A percentile compares a stretch with the other conserved stretches of the same genome.
These are phyloP conservation scores for Hansfordia pulvinata DNA, from an alignment of 2,329 filamentous ascomycete species.

Conservation along the genomic window DNA sequence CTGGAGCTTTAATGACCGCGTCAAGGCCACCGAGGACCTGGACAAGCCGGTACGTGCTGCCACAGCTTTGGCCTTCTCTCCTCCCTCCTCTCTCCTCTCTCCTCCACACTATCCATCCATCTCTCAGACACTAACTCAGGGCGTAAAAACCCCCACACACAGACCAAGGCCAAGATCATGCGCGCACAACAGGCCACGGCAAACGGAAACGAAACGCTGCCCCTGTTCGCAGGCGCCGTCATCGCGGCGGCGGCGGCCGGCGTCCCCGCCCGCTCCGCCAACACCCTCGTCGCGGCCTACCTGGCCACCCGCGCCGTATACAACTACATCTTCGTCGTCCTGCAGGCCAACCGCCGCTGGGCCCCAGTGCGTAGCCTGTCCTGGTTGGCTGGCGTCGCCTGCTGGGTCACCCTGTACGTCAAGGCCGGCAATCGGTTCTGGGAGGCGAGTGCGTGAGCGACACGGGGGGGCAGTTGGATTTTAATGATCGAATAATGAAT, in stretches of 20 bases:
- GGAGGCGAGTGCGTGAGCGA: constrained; percentile 2
- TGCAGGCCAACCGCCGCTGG: constrained; percentile 25
- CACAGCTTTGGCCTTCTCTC: no score
- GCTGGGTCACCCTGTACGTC: constrained; percentile 23
- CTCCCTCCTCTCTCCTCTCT: neutral
- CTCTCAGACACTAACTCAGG: neutral
- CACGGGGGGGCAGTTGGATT: constrained; percentile 3
- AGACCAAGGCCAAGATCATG: constrained; percentile 10
- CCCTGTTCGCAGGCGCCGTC: constrained; percentile 16
- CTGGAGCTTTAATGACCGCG: constrained; percentile 4
- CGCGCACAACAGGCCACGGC: constrained; percentile 7
- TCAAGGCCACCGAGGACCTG: constrained; percentile 8
- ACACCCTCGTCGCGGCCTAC: constrained; percentile 24
- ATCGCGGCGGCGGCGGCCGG: constrained; percentile 30
- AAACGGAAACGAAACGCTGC: constrained; percentile 10
- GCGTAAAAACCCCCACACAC: constrained; percentile 1
- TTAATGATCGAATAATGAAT: constrained; percentile 5
- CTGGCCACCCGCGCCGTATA: constrained; percentile 24
- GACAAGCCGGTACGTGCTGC: constrained; percentile 7
- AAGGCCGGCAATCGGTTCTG: constrained; percentile 21
- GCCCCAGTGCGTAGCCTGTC: constrained; percentile 21
- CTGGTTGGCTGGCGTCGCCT: constrained; percentile 21
- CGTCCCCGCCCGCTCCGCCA: constrained; percentile 22
- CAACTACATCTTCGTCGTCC: constrained; percentile 26
- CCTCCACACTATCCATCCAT: neutral